Percentiles rank a stretch among this genome's conserved stretches.
Evolutionary conservation across 345 rosid species (phyloP).

Genomic region (Eucalyptus globulus): DNA sequence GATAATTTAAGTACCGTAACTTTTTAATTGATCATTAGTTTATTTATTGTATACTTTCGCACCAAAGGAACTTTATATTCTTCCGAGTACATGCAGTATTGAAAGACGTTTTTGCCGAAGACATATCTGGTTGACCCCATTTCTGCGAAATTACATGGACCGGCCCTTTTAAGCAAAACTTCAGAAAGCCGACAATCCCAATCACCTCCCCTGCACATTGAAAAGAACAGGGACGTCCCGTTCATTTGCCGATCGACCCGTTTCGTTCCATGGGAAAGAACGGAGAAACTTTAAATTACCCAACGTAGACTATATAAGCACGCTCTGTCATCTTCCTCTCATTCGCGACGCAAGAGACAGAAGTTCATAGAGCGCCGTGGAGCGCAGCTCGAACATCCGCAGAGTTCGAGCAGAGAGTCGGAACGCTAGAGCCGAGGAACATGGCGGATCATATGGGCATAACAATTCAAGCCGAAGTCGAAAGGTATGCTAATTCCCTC

Average conservation of each 20-base stretch:
- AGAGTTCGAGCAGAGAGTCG: not conserved
- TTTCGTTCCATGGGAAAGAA: not conserved
- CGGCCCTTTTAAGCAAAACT: not conserved
- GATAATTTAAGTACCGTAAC: accelerated
- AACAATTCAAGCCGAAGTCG: not conserved
- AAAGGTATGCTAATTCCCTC: not conserved
- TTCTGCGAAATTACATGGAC: not conserved
- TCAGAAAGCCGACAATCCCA: not conserved
- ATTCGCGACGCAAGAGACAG: not conserved
- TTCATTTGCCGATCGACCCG: not conserved
- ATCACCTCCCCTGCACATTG: not conserved
- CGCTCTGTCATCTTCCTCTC: not conserved
- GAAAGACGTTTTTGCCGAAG: not conserved
- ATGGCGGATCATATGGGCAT: not conserved
- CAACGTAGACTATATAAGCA: not conserved
- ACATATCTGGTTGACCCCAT: not conserved
- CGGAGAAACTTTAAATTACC: not conserved
- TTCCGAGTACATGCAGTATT: not conserved
- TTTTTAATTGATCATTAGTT: not conserved
- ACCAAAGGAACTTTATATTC: not conserved
- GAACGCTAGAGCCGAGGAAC: not conserved
- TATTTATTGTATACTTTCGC: not conserved
- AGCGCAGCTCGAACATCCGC: not conserved
- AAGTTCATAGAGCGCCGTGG: not conserved
- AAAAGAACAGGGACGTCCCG: not conserved